phyloP scores from a whole-genome alignment of 2,329 filamentous ascomycete genomes.

The Arthrobotrys musiformis region DNA sequence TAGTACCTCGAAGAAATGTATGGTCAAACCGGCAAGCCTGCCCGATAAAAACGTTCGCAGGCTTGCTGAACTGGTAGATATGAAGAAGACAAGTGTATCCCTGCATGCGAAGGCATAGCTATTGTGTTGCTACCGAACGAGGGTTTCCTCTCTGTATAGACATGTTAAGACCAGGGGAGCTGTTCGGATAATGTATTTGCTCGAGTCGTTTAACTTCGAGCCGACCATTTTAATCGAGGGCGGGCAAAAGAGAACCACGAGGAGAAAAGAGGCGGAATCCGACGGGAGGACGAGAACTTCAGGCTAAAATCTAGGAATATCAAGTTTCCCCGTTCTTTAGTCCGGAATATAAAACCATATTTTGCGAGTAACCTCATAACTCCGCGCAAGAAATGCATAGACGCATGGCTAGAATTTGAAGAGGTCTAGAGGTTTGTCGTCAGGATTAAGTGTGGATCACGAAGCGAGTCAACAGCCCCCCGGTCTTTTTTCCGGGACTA shows the following conservation, averaged over 20 bases:
- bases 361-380: background rate
- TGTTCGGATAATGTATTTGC: constrained; percentile 33
- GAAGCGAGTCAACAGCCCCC: background rate
- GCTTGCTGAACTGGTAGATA: background rate
- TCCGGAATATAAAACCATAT: constrained; percentile 8
- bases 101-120: constrained; percentile 6
- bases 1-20: background rate
- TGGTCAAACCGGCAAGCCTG: constrained; percentile 26
- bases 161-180: background rate
- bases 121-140: constrained; percentile 18
- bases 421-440: constrained; percentile 25
- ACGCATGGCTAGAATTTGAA: background rate
- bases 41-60: background rate
- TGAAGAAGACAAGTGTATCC: constrained; percentile 18
- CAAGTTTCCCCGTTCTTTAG: constrained; percentile 7
- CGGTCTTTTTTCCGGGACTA: constrained; percentile 25
- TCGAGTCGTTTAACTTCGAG: background rate
- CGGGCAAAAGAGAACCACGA: background rate
- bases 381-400: no score
- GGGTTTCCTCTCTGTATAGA: background rate
- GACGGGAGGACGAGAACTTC: background rate
- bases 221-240: background rate
- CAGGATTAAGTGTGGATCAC: constrained; percentile 34
- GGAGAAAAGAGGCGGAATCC: background rate
- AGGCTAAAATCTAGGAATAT: constrained; percentile 33